Base-by-base conservation (phyloP, 75 land plant genomes). In the Pinus albicaulis region DNA sequence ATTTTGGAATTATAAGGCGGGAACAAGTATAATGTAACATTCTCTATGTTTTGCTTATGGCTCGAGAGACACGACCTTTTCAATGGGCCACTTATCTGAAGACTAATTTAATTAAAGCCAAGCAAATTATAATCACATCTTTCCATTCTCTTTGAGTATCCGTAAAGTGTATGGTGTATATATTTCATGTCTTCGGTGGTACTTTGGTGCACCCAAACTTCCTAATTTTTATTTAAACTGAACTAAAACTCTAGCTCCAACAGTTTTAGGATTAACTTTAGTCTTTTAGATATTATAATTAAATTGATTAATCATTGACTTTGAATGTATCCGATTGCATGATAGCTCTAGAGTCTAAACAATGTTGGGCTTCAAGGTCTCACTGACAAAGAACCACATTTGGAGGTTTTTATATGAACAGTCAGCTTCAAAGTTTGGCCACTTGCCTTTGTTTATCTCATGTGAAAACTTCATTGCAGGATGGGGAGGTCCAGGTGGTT, bases 401-500 rank as follows among this genome's bases (percentile, higher is more conserved):
- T 20, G 11, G 38, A 12, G 0, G 10, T 68, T 10, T 68, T 64
- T 41, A 10, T 26, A 17, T 36, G 8, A 34, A 10, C 34, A 63
- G 34, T 20, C 20, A n/a, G 59, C 26, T 55, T 19, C 66, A 56
- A 23, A 22, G 11, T 16, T 3, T 23, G 28, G 11, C 24, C 55
- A 72, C 23, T 48, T 72, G 26, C 6, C 26, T 17, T 59, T 58
- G 75, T 28, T 63, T 74, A 24, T 16, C 16, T 72, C 28, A 55
- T 5, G 68, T n/a, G 12, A 48, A 2, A 20, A 41, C 12, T 68
- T 68, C 71, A 20, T 20, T 68, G 55, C 83, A 94, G 92, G 92
- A 73, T 96, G 98, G 92, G 99, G 98, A 74, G 99, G 98, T 2
- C 82, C 92, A 22, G 98, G 95, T 53, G 99, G 99, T 0, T 96